Evolutionary conservation across 352 stramenopile species (phyloP), one percentile per base, ranked within the genome.

Genomic region (Pelagophyceae sp.): DNA sequence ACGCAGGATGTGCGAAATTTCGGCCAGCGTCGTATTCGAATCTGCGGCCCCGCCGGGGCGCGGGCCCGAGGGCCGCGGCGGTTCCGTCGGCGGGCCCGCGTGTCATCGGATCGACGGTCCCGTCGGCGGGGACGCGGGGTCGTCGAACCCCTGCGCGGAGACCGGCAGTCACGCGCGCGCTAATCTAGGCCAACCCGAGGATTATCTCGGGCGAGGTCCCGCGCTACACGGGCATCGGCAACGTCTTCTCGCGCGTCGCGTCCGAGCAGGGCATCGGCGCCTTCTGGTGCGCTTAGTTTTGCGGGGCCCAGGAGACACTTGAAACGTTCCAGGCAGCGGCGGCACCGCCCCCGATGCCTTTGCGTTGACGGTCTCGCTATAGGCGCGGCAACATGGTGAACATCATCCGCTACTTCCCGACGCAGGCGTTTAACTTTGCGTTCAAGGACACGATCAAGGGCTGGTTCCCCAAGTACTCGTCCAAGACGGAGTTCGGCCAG

Each of bases 401-500:
- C 84, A 88, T 92, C 72, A 86, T 93, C 76, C 87, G 89, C 82
- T 95, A 95, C 80, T 94, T 95, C 84, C 90, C 89, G 61, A 94
- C 89, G 58, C 89, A 95, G 78, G 91, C 90, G 35, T 93, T 96
- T 78, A 96, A 95, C 88, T 96, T 96, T 79, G 88, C 89, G 76
- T 95, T 96, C 84, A 95, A 94, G 87, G 90, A 96, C 79, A 82
- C 79, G 61, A 92, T 94, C 86, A 96, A 96, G 87, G 80, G 77
- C 11, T 61, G 94, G 20, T 92, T 93, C 83, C 90, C 87, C 54
- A 92, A 90, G 84, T 90, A 88, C 75, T 88, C 91, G 84, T 89
- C 90, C 85, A 98, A 98, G 88, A 95, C 92, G 20, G 90, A 99
- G 82, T 99, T 99, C 86, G 93, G 86, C 83, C 94, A 95, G 79